Evolutionary conservation across 176 grass and related monocot genomes (phyloP), one percentile per base, ranked within the genome.

Genomic region (Eragrostis curvula): DNA sequence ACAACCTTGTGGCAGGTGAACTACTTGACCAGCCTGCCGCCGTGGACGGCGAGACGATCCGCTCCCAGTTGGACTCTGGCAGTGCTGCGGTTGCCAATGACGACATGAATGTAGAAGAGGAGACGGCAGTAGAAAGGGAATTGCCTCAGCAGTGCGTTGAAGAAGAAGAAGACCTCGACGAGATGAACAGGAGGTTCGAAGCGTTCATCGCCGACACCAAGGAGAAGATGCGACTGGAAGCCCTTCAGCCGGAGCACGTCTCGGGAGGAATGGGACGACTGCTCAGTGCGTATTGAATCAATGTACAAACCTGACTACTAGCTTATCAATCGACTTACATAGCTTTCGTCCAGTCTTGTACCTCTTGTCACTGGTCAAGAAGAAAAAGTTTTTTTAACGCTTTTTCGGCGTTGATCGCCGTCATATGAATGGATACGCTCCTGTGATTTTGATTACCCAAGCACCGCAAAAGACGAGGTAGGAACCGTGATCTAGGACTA

Each of bases 181-280:
- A 51, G 69, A 16, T 3, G 5, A 68, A 68, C 58, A 87, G 14
- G 77, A 83, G 16, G 68, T 57, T 92, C 77, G 92, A 92, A 9
- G 95, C 92, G 70, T 97, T 97, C 83, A 97, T 97, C 63, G 15
- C 64, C 57, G 85, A 48, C 11, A 73, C 46, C 41, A 85, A 60
- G 80, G 76, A 55, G 47, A 59, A 68, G 36, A 92, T 85, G 60
- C 81, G 78, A 2, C 45, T 56, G 74, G 94, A 96, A 82, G 80
- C 28, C 56, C 11, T 36, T 41, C 72, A 65, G 46, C 59, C 78
- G 15, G 51, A 20, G 17, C 12, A 58, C 12, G 52, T 23, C 20
- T 2, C 11, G 6, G 2, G 8, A 13, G 8, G 6, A 27, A 60
- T 27, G 23, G 27, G 11, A 60, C 10, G 23, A 13, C 11, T 60